These are phyloP conservation scores for Ceratocystis ficicola DNA, from an alignment of 2,329 filamentous ascomycete species.

Conservation along the genomic window DNA sequence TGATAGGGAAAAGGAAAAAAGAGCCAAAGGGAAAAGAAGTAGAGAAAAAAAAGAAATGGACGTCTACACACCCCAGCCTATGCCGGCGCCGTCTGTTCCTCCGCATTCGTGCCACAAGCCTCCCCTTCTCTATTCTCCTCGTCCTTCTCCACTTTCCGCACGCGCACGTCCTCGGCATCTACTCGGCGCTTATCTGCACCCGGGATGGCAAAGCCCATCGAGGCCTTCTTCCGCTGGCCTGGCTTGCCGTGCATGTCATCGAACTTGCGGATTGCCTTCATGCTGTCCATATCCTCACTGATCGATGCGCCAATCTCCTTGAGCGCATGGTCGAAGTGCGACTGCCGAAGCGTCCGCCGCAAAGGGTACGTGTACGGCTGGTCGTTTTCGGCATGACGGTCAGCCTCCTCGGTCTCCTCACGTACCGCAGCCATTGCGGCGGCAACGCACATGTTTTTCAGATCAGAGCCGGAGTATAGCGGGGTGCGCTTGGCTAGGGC, in stretches of 20 bases:
- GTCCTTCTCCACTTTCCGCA: constrained; percentile 27
- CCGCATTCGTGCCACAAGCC: background rate
- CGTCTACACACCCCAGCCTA: background rate
- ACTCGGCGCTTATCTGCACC: constrained; percentile 32
- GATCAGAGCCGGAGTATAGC: constrained; percentile 69
- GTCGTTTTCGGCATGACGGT: constrained; percentile 29
- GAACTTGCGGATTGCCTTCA: constrained; percentile 83
- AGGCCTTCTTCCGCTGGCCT: constrained; percentile 50
- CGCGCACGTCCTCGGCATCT: constrained; percentile 37
- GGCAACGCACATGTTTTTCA: constrained; percentile 71
- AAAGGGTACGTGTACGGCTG: constrained; percentile 13
- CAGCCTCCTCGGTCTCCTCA: constrained; percentile 48
- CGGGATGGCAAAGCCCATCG: constrained; percentile 45
- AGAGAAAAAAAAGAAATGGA: background rate
- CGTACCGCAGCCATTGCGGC: constrained; percentile 68
- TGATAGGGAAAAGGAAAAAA: background rate
- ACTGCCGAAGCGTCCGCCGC: constrained; percentile 38
- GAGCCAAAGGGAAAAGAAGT: background rate
- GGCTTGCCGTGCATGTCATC: constrained; percentile 63
- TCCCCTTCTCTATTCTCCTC: background rate
- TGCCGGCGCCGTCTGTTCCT: background rate
- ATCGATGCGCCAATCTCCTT: constrained; percentile 86
- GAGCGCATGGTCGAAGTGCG: constrained; percentile 77
- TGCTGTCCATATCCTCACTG: constrained; percentile 79
- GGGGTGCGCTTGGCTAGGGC: constrained; percentile 55